Base-by-base conservation (phyloP, 306 rosid species). In the Glycyrrhiza uralensis region DNA sequence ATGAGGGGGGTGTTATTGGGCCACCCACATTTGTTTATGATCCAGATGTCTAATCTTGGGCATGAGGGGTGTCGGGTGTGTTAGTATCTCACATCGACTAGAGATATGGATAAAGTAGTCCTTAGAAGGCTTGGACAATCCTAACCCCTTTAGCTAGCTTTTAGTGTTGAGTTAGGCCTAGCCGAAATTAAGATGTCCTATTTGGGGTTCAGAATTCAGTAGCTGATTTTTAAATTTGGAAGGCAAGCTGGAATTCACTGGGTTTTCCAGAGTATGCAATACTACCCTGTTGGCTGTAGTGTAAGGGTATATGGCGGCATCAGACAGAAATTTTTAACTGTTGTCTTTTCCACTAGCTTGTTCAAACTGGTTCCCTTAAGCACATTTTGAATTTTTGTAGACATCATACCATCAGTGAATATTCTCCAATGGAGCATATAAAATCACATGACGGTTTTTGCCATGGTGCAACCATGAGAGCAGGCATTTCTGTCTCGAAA, bases 351-450 rank as follows among this genome's bases (percentile, higher is more conserved):
- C 23, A 19, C 69, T 61, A 68, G 46, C 49, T 42, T 33, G 69
- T 26, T 45, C 19, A 74, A 62, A 52, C 24, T 62, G 47, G 63
- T 63, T 75, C 41, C 46, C 42, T 66, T 32, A 42, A 51, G 56
- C 29, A 42, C 52, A 33, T 41, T 74, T 73, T 80, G 57, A 39
- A 71, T 76, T 49, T 69, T 46, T 32, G 3, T 50, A 14, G 66
- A 15, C 19, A 19, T 6, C 56, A 66, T 73, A 9, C 17, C 19
- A 54, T 69, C 30, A 61, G 58, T 20, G 22, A 69, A 26, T 44
- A 19, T 51, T 29, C 26, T 62, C 36, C 60, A 2, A 15, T 33
- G 35, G 15, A 33, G 17, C 45, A 6, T 24, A 47, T 45, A 64
- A 55, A 63, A 63, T 23, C 55, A 51, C 18, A 30, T 35, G 74